These are phyloP conservation scores for Aureobasidium sp. DNA, from an alignment of 2,329 filamentous ascomycete species.

Conservation along the genomic window DNA sequence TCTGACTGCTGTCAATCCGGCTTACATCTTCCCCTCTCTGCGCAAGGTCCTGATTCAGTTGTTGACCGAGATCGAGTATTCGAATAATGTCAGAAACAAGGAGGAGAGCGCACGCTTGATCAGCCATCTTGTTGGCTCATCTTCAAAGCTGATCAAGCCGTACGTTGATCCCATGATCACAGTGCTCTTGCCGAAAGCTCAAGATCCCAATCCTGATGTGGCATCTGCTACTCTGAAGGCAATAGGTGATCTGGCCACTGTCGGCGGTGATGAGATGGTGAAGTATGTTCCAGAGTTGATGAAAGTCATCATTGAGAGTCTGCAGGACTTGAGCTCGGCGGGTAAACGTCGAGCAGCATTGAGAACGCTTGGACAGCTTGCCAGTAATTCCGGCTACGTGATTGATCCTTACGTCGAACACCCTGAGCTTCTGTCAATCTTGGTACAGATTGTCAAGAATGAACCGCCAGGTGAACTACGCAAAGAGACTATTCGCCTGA, in stretches of 20 bases:
- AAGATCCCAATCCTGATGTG: conserved; percentile 75
- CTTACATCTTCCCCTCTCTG: conserved; percentile 92
- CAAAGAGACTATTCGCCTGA: conserved; percentile 90
- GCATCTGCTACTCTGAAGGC: conserved; percentile 92
- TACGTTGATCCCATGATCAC: conserved; percentile 96
- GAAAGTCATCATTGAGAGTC: conserved; percentile 85
- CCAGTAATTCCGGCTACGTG: conserved; percentile 94
- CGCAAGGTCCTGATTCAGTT: conserved; percentile 94
- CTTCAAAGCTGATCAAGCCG: conserved; percentile 84
- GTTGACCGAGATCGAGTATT: conserved; percentile 91
- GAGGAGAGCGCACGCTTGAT: conserved; percentile 93
- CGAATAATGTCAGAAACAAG: conserved; percentile 86
- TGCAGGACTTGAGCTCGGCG: conserved; percentile 88
- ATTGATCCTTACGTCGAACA: conserved; percentile 95
- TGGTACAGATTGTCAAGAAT: conserved; percentile 89
- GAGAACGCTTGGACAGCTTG: conserved; percentile 81
- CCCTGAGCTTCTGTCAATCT: conserved; percentile 80
- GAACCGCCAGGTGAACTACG: conserved; percentile 80
- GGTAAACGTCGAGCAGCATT: conserved; percentile 85
- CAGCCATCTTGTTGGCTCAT: conserved; percentile 85
- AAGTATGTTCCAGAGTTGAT: conserved; percentile 86
- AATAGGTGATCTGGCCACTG: conserved; percentile 85
- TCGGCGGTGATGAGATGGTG: conserved; percentile 89
- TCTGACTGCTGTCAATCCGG: conserved; percentile 81
- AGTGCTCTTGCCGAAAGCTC: conserved; percentile 86